A percentile compares a stretch with the other conserved stretches of the same genome.
phyloP scores from a whole-genome alignment of 139 green algal species.

The Klebsormidium nitens region DNA sequence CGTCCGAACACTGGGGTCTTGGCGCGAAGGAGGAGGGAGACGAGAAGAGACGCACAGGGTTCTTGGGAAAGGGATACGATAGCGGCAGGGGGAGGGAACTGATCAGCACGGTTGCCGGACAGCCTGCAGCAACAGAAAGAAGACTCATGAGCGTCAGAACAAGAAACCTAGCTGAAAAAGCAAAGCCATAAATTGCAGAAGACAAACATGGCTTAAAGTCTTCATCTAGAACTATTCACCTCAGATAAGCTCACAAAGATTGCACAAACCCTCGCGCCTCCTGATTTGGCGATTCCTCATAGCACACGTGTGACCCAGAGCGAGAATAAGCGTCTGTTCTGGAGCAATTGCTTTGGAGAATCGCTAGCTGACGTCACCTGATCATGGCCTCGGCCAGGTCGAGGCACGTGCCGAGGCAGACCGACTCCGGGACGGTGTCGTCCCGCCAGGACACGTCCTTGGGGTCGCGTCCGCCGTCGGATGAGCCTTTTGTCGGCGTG shows the following conservation, averaged over 20 bases:
- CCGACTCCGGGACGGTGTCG: conserved; percentile 28
- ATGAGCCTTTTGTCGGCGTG: conserved; percentile 12
- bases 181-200: too few species aligned
- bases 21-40: conserved; percentile 26
- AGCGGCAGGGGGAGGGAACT: conserved; percentile 15
- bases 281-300: too few species aligned
- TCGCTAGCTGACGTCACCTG: conserved; percentile 9
- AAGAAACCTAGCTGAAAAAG: background rate
- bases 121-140: conserved; percentile 11
- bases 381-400: conserved; percentile 20
- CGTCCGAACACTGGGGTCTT: conserved; percentile 25
- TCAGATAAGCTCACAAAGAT: too few species aligned
- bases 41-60: conserved; percentile 11
- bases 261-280: too few species aligned
- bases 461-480: too few species aligned
- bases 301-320: too few species aligned
- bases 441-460: conserved; percentile 31
- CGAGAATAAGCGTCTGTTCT: too few species aligned
- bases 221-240: too few species aligned
- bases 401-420: conserved; percentile 21
- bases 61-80: conserved; percentile 14
- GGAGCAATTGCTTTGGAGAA: too few species aligned
- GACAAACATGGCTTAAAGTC: too few species aligned
- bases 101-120: background rate
- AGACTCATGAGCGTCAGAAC: background rate